Evolutionary conservation across 257 asterid species (phyloP), one percentile per base, ranked within the genome.

Genomic region (Nicotiana knightiana): DNA sequence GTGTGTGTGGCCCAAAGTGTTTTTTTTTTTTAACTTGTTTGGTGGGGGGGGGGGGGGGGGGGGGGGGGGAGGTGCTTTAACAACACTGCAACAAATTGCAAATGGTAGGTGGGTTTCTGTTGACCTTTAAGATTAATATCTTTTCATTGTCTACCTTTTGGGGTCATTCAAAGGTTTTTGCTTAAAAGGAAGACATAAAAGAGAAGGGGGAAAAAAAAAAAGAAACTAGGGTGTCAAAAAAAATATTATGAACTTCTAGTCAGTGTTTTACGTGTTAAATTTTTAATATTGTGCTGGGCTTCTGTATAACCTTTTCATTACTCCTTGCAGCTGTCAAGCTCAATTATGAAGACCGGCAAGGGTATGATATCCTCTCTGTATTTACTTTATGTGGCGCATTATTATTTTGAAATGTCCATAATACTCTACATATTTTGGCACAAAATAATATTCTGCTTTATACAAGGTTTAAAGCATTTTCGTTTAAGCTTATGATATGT

Each of bases 331-430:
- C 89, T 85, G 70, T 87, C 94, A 13, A 81, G 88, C 82, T 83
- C 83, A 79, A 86, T 86, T 81, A 86, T 85, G 89, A 94, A 89
- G 90, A 87, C 89, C 80, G 84, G 82, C 86, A 90, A 88, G 91
- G 96, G 98, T 93, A 84, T 76, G 85, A 51, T 82, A 83, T 58
- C 85, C 54, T 82, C 71, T 58, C 67, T 78, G 21, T 68, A 43
- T 64, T 76, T 87, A 80, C 86, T 84, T 86, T 75, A 37, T 76
- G 57, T 82, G 64, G 30, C 28, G 30, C 15, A 59, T 37, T 21
- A 26, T 76, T 55, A 26, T 71, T 58, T 70, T 43, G 66, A 46
- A 12, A 18, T 77, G 70, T 33, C 57, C 54, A 26, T 43, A 26
- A 73, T 73, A 48, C 13, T 46, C 26, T 24, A 51, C 43, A 48